Conservation (phyloP, 306 rosid species). For the Clitoria ternatea region DNA sequence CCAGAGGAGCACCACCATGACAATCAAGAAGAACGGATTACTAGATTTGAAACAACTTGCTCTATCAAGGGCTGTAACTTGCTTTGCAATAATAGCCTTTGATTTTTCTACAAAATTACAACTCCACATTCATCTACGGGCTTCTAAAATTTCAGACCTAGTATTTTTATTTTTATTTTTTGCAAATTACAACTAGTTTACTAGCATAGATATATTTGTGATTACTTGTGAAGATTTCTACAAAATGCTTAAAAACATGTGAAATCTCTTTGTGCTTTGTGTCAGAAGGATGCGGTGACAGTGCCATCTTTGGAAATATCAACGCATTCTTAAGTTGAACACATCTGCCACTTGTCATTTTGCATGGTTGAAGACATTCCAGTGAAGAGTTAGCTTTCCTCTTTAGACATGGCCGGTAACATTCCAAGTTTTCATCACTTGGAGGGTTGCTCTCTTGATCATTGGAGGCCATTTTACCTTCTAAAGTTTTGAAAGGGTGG, state of each 20-base stretch:
- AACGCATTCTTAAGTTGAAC: background rate
- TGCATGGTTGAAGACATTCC: background rate
- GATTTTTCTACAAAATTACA: background rate
- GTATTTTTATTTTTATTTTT: too few species aligned
- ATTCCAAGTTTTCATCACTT: background rate
- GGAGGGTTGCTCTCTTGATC: background rate
- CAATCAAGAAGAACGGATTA: constrained; percentile 1
- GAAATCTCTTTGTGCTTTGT: background rate
- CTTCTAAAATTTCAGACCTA: too few species aligned
- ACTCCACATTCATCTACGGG: too few species aligned
- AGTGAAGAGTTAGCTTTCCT: background rate
- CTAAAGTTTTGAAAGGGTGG: background rate
- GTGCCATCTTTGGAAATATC: background rate
- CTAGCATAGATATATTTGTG: too few species aligned
- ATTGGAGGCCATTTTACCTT: background rate
- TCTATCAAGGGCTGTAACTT: constrained; percentile 7
- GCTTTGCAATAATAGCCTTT: background rate
- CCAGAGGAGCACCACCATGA: background rate
- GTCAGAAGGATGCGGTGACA: background rate
- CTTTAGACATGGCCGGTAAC: background rate
- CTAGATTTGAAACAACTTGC: constrained; percentile 9
- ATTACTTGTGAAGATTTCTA: background rate
- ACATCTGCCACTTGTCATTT: background rate
- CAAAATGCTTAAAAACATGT: background rate
- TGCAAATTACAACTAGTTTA: too few species aligned